A percentile compares a stretch with the other conserved stretches of the same genome.
phyloP scores from a whole-genome alignment of 2,329 filamentous ascomycete genomes.

The Aspergillus ochraceus region DNA sequence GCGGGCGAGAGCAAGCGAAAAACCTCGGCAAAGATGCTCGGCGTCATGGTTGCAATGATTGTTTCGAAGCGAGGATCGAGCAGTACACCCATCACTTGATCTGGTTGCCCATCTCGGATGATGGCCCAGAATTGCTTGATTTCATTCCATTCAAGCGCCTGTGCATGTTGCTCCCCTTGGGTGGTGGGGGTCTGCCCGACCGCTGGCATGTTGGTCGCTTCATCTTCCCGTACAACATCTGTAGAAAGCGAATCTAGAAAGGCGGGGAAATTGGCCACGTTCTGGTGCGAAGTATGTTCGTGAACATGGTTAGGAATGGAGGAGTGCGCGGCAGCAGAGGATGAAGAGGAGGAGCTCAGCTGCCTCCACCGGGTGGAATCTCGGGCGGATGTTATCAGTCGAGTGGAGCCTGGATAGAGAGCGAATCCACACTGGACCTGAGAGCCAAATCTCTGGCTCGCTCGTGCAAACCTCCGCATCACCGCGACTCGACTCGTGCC shows the following conservation, averaged over 20 bases:
- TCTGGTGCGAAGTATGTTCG: too few relatives aligned
- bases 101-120: constrained; percentile 39
- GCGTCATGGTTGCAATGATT: constrained; percentile 47
- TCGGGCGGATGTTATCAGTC: constrained; percentile 4
- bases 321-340: not conserved
- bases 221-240: not conserved
- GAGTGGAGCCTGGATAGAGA: constrained; percentile 15
- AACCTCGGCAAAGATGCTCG: constrained; percentile 62
- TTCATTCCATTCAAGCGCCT: not conserved
- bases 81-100: constrained; percentile 40
- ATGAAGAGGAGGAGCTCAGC: not conserved
- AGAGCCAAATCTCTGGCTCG: constrained; percentile 30
- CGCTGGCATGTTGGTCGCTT: not conserved
- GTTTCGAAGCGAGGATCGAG: constrained; percentile 30
- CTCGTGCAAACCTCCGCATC: constrained; percentile 25
- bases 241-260: too few relatives aligned
- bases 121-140: constrained; percentile 13
- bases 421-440: constrained; percentile 25
- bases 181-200: too few relatives aligned
- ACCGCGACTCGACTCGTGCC: not conserved
- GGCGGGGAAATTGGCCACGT: too few relatives aligned
- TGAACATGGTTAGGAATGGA: not conserved
- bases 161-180: not conserved
- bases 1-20: constrained; percentile 62
- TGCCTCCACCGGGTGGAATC: constrained; percentile 8